Evolutionary conservation across 2,329 filamentous ascomycete genomes (phyloP), one percentile per base, ranked within the genome.

Genomic region (Pseudocercospora eumusae): DNA sequence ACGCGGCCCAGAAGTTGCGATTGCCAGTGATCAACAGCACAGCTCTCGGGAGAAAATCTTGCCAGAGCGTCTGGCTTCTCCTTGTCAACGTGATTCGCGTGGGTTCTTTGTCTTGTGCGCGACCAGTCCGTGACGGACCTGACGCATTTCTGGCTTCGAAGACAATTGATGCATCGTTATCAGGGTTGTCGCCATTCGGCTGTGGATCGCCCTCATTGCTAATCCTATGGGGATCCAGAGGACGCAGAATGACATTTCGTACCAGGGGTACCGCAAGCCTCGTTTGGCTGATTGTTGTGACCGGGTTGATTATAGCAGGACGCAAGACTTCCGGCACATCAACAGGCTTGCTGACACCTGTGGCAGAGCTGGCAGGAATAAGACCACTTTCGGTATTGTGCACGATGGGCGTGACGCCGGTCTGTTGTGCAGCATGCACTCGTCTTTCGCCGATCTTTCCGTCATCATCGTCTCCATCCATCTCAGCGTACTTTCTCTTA

Each of bases 11-110:
- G 73, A 98, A 93, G 68, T 90, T 87, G 69, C 89, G 88, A 75
- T 92, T 98, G 2, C 92, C 96, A 0, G 93, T 95, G 1, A 96
- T 88, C 1, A 98, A 83, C n/a, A 99, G 84, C 23, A 96, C 90
- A 5, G 92, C 87, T 62, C 89, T 85, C 0, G 93, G 93, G 13
- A 99, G 79, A 70, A 91, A 99, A 73, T 99, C 96, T 71, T 97
- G 91, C 95, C 96, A 99, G 3, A 98, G 76, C 0, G 89, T 81
- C 60, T 88, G 86, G 4, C 92, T 92, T 59, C 91, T 86, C 73
- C 92, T 93, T 1, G 88, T 90, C 42, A 95, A 88, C 4, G 87
- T 90, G 45, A 99, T 86, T 33, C 91, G 88, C 4, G 92, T 90
- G 1, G 95, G 95, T 62, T 98, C 93, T 64, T 89, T 86, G 47